phyloP scores from a whole-genome alignment of 768 basidiomycete species.

The Amanita inopinata region DNA sequence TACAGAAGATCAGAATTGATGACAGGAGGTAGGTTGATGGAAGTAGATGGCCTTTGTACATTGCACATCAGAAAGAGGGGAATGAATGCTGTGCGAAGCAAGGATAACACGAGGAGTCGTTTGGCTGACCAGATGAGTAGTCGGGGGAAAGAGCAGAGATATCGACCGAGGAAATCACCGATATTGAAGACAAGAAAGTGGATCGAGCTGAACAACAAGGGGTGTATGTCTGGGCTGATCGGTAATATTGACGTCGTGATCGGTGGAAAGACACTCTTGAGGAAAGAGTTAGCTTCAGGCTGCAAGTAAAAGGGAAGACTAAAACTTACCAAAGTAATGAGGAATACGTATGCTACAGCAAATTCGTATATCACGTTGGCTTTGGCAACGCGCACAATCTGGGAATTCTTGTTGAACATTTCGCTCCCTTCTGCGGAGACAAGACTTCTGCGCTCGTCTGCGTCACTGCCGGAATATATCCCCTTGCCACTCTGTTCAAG shows the following conservation, averaged over 20 bases:
- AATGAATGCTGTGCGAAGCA: slow-evolving; percentile 71
- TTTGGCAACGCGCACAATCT: slow-evolving; percentile 40
- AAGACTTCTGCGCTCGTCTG: slow-evolving; percentile 27
- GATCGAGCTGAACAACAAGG: slow-evolving; percentile 70
- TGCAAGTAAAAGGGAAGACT: background rate
- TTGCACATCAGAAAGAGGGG: slow-evolving; percentile 89
- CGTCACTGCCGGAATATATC: slow-evolving; percentile 4
- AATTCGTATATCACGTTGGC: slow-evolving; percentile 62
- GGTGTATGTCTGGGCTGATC: slow-evolving; percentile 55
- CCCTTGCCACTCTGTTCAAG: slow-evolving; percentile 29
- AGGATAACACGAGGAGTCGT: slow-evolving; percentile 51
- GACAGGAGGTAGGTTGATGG: slow-evolving; percentile 28
- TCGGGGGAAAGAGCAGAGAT: slow-evolving; percentile 52
- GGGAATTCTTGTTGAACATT: slow-evolving; percentile 15
- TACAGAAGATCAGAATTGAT: slow-evolving; percentile 73
- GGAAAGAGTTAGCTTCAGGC: background rate
- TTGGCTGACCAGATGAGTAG: slow-evolving; percentile 62
- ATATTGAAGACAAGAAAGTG: slow-evolving; percentile 72
- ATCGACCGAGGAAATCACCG: slow-evolving; percentile 66
- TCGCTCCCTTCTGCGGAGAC: slow-evolving; percentile 19
- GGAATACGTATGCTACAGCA: slow-evolving; percentile 66
- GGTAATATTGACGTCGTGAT: slow-evolving; percentile 73
- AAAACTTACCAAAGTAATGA: slow-evolving; percentile 64
- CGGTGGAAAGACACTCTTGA: slow-evolving; percentile 77
- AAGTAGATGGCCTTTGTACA: slow-evolving; percentile 39